phyloP scores from a whole-genome alignment of 371 early-diverging fungal genomes.

The Thermomucor indicae-seudaticae region DNA sequence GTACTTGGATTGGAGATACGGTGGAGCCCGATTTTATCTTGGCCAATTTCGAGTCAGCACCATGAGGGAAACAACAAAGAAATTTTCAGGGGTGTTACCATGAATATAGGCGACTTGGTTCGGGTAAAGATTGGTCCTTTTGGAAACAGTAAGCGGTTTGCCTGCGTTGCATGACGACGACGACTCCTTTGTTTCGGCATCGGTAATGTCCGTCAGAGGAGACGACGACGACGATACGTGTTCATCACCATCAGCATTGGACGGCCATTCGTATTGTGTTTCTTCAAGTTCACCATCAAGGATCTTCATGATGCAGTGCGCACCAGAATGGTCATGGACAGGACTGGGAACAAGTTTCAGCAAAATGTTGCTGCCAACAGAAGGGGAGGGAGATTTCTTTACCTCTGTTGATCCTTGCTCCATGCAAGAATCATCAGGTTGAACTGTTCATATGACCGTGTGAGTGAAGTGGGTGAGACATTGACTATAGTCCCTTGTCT shows the following conservation, averaged over 20 bases:
- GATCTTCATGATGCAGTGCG: constrained; percentile 94
- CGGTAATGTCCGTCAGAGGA: not conserved
- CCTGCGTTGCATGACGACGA: not conserved
- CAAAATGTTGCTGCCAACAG: not conserved
- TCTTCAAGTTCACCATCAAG: constrained; percentile 84
- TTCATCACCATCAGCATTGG: constrained; percentile 6
- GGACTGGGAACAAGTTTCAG: constrained; percentile 50
- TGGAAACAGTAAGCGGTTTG: constrained; percentile 21
- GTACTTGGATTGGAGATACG: constrained; percentile 72
- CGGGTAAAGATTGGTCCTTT: constrained; percentile 39
- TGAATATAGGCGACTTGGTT: constrained; percentile 89
- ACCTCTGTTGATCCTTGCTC: constrained; percentile 77
- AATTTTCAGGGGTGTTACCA: constrained; percentile 36
- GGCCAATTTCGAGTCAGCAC: too few relatives aligned
- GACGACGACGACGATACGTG: not conserved
- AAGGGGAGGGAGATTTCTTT: constrained; percentile 7
- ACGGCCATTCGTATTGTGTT: constrained; percentile 78
- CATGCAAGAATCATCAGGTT: constrained; percentile 91
- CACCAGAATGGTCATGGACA: constrained; percentile 91
- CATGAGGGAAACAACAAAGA: constrained; percentile 3
- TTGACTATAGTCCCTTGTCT: too few relatives aligned
- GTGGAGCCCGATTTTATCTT: constrained; percentile 86
- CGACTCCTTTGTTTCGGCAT: not conserved
- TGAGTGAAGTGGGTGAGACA: too few relatives aligned
- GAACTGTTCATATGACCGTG: too few relatives aligned